These are phyloP conservation scores for Fistulifera pelliculosa DNA, from an alignment of 108 stramenopile species.

Conservation along the genomic window DNA sequence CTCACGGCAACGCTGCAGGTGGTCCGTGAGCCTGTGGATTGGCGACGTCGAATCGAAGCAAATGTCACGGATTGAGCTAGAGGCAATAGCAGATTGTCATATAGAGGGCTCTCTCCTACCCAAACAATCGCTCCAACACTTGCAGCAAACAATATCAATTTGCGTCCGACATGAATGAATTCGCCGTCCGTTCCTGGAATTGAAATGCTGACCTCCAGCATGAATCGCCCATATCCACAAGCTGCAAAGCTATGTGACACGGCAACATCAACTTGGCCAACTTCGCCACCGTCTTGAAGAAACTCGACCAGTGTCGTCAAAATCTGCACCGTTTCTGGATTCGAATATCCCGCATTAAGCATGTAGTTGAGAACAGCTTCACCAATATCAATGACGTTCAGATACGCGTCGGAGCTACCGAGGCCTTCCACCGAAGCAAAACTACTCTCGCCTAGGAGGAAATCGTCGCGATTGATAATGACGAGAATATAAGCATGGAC, in stretches of 20 bases:
- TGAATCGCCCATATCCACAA: constrained; percentile 48
- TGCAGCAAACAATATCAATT: constrained; percentile 34
- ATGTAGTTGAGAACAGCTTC: constrained; percentile 33
- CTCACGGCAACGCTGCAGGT: constrained; percentile 3
- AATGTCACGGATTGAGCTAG: constrained; percentile 13
- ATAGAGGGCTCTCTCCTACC: constrained; percentile 24
- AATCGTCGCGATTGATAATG: constrained; percentile 24
- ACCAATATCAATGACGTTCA: constrained; percentile 24
- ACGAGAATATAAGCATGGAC: constrained; percentile 12
- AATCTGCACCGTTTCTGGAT: neutral
- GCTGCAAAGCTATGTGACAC: constrained; percentile 26
- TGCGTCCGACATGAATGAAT: constrained; percentile 9
- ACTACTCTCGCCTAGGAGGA: constrained; percentile 17
- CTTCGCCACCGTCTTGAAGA: constrained; percentile 14
- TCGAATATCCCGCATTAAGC: constrained; percentile 12
- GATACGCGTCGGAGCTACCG: constrained; percentile 14
- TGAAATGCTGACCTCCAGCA: constrained; percentile 33
- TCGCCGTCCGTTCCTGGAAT: constrained; percentile 20
- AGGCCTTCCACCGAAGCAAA: constrained; percentile 9
- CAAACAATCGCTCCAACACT: constrained; percentile 29
- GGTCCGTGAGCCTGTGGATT: neutral
- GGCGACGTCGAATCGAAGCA: constrained; percentile 1
- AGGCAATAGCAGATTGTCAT: constrained; percentile 1
- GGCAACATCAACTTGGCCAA: constrained; percentile 15
- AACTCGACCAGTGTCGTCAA: constrained; percentile 16